phyloP scores from a whole-genome alignment of 1,284 basidiomycete species.

The Hortiboletus rubellus region DNA sequence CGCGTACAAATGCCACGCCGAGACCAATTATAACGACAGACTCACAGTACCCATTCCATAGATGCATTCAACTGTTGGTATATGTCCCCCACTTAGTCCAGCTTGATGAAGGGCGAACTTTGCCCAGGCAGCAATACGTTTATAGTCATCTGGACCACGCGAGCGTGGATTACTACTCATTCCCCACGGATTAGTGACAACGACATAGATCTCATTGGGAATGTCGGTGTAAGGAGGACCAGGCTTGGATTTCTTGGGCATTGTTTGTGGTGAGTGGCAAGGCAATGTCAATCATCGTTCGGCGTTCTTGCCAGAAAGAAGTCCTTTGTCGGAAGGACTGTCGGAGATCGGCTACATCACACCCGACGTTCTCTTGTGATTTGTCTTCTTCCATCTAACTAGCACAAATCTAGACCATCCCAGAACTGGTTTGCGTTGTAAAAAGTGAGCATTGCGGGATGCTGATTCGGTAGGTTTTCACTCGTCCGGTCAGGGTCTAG shows the following conservation, averaged over 20 bases:
- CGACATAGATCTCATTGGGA: conserved; percentile 24
- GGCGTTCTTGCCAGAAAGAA: background rate
- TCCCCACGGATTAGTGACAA: conserved; percentile 29
- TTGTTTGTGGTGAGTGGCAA: conserved; percentile 1
- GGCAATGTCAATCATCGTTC: too few relatives aligned
- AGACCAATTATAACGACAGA: background rate
- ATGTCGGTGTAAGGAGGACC: conserved; percentile 32
- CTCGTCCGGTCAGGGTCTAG: conserved; percentile 2
- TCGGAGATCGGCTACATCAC: conserved; percentile 16
- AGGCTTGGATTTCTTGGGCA: conserved; percentile 25
- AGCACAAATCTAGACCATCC: conserved; percentile 35
- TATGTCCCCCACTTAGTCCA: conserved; percentile 8
- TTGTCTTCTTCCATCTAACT: conserved; percentile 1
- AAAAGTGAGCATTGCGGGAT: conserved; percentile 38
- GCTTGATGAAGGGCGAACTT: conserved; percentile 27
- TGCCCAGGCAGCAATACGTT: conserved; percentile 28
- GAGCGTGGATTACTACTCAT: conserved; percentile 7
- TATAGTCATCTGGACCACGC: conserved; percentile 17
- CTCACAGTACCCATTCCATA: conserved; percentile 35
- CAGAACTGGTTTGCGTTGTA: conserved; percentile 52
- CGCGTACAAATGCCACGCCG: background rate
- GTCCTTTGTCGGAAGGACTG: conserved; percentile 1
- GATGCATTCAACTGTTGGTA: conserved; percentile 24
- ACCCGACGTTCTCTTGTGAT: conserved; percentile 5
- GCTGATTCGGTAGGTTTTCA: background rate